These are phyloP conservation scores for Flaveria brownii DNA, from an alignment of 129 eudicot genomes.

Conservation along the genomic window DNA sequence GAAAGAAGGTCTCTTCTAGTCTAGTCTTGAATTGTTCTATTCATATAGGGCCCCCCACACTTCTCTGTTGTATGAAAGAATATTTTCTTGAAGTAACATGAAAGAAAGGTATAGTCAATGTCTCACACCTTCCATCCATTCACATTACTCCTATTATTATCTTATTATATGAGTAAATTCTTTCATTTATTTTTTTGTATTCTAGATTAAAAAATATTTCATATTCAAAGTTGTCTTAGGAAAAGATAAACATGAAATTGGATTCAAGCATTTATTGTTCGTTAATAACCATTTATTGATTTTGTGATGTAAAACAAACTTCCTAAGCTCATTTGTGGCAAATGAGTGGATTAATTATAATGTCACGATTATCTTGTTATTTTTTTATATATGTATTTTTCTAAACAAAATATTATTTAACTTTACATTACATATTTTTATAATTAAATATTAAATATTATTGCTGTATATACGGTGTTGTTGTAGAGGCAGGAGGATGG, in stretches of 20 bases:
- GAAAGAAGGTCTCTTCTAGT: conserved; percentile 39
- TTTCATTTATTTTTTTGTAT: not conserved
- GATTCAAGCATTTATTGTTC: not conserved
- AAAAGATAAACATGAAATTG: not conserved
- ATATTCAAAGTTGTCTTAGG: conserved; percentile 17
- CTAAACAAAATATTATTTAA: no score
- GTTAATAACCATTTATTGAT: not conserved
- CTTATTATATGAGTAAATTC: conserved; percentile 1
- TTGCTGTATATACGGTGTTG: not conserved
- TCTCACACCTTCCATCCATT: conserved; percentile 38
- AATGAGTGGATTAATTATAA: not conserved
- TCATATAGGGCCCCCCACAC: conserved; percentile 4
- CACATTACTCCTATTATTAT: conserved; percentile 33
- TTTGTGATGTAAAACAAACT: not conserved
- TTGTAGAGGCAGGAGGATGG: conserved; percentile 13
- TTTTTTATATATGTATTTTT: not conserved
- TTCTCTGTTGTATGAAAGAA: conserved; percentile 32
- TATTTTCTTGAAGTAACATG: conserved; percentile 49
- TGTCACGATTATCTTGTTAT: not conserved
- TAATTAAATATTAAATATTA: conserved; percentile 1
- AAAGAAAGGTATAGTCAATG: conserved; percentile 51
- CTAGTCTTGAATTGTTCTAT: conserved; percentile 27
- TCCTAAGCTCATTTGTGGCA: not conserved
- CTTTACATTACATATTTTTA: no score
- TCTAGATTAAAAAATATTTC: not conserved